These are phyloP conservation scores for Neofusicoccum parvum DNA, from an alignment of 2,329 filamentous ascomycete species.

Conservation along the genomic window DNA sequence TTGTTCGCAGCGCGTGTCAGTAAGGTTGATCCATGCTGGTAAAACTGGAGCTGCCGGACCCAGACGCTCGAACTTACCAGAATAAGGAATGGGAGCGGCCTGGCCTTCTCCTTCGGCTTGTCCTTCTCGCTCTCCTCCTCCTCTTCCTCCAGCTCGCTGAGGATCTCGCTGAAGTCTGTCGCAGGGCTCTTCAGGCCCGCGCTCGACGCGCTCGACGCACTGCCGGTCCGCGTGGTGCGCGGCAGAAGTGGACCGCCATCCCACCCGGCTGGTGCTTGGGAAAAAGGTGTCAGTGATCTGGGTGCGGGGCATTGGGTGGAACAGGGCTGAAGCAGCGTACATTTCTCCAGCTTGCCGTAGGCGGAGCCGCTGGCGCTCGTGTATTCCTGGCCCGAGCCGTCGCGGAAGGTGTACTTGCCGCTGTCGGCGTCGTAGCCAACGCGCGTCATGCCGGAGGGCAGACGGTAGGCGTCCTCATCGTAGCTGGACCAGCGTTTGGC, in stretches of 20 bases:
- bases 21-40: constrained; percentile 2
- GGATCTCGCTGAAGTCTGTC: constrained; percentile 18
- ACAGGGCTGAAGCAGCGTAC: background rate
- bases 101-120: background rate
- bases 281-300: background rate
- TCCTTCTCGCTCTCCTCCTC: background rate
- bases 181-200: constrained; percentile 15
- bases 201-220: background rate
- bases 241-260: constrained; percentile 16
- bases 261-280: constrained; percentile 10
- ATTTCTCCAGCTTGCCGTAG: constrained; percentile 52
- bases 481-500: constrained; percentile 16
- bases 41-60: background rate
- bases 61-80: background rate
- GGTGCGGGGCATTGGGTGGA: background rate
- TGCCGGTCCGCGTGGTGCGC: constrained; percentile 1
- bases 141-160: constrained; percentile 11
- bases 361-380: constrained; percentile 53
- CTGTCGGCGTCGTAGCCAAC: constrained; percentile 61
- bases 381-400: constrained; percentile 53
- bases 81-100: constrained; percentile 1
- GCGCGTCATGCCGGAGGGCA: constrained; percentile 58
- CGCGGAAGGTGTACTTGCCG: constrained; percentile 56
- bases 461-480: constrained; percentile 50
- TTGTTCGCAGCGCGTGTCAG: background rate